phyloP scores from a whole-genome alignment of 805 yeast genomes.

The Lipomyces japonicus region DNA sequence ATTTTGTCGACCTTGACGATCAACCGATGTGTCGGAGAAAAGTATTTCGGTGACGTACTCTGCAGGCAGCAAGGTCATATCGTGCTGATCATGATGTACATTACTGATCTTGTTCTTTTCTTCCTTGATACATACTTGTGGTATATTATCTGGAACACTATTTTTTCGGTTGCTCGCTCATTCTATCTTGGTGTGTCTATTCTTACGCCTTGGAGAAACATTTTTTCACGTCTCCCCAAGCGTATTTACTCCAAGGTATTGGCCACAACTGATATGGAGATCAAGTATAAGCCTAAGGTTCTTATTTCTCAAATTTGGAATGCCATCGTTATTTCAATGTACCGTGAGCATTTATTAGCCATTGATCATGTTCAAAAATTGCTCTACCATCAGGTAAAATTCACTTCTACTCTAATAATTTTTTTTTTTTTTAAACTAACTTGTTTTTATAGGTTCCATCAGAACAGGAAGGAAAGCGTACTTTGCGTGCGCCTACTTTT shows the following conservation, averaged over 20 bases:
- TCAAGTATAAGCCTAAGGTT: constrained; percentile 97
- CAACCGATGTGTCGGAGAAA: constrained; percentile 91
- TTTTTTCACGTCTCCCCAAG: constrained; percentile 95
- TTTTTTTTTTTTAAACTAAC: background rate
- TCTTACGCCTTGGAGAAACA: constrained; percentile 99
- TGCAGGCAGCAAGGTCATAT: constrained; percentile 86
- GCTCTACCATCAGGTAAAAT: constrained; percentile 73
- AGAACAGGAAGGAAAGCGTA: constrained; percentile 96
- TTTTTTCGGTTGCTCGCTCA: constrained; percentile 95
- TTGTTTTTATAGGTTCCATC: constrained; percentile 61
- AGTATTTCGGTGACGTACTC: constrained; percentile 71
- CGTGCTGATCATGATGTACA: constrained; percentile 86
- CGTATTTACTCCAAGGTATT: constrained; percentile 96
- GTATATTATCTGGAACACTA: constrained; percentile 93
- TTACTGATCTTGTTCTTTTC: constrained; percentile 90
- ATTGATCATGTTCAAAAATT: constrained; percentile 98
- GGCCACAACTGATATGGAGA: constrained; percentile 99
- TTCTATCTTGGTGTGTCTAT: constrained; percentile 98
- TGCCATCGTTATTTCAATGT: constrained; percentile 98
- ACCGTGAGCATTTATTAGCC: constrained; percentile 97
- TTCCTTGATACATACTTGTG: constrained; percentile 98
- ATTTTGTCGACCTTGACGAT: constrained; percentile 74
- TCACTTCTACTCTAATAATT: background rate
- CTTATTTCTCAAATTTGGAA: constrained; percentile 98
- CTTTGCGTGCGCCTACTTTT: constrained; percentile 98